These are phyloP conservation scores for Fusarium humuli DNA, from an alignment of 2,329 filamentous ascomycete species.

Conservation along the genomic window DNA sequence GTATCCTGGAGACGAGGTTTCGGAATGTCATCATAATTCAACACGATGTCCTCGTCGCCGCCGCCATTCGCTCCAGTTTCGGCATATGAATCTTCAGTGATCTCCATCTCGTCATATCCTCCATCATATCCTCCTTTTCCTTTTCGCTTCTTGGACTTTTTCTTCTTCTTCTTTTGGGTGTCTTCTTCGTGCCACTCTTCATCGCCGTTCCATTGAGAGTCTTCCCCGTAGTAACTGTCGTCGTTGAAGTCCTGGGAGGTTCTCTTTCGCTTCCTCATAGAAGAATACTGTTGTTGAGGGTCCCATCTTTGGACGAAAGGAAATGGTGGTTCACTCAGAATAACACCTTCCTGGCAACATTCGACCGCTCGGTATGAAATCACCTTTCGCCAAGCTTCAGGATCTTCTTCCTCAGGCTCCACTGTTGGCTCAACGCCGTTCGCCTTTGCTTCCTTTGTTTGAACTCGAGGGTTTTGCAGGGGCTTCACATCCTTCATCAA, in stretches of 20 bases:
- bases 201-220: constrained; percentile 47
- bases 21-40: constrained; percentile 56
- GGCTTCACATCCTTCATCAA: constrained; percentile 67
- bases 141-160: constrained; percentile 56
- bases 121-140: constrained; percentile 32
- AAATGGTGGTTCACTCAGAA: constrained; percentile 82
- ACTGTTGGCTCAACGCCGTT: constrained; percentile 19
- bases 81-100: constrained; percentile 1
- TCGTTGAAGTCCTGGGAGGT: constrained; percentile 52
- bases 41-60: constrained; percentile 47
- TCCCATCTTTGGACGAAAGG: constrained; percentile 94
- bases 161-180: constrained; percentile 50
- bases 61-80: constrained; percentile 25
- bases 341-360: constrained; percentile 77
- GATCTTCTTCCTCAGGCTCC: constrained; percentile 53
- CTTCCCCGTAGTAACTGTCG: constrained; percentile 47
- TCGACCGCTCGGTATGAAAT: constrained; percentile 85
- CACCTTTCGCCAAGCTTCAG: constrained; percentile 77
- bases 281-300: constrained; percentile 69
- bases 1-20: constrained; percentile 53
- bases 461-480: constrained; percentile 52
- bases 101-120: constrained; percentile 22
- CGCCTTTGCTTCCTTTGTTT: constrained; percentile 31
- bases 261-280: constrained; percentile 63
- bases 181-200: constrained; percentile 53